Evolutionary conservation across 768 basidiomycete species (phyloP).

Genomic region (Lyophyllum atratum): DNA sequence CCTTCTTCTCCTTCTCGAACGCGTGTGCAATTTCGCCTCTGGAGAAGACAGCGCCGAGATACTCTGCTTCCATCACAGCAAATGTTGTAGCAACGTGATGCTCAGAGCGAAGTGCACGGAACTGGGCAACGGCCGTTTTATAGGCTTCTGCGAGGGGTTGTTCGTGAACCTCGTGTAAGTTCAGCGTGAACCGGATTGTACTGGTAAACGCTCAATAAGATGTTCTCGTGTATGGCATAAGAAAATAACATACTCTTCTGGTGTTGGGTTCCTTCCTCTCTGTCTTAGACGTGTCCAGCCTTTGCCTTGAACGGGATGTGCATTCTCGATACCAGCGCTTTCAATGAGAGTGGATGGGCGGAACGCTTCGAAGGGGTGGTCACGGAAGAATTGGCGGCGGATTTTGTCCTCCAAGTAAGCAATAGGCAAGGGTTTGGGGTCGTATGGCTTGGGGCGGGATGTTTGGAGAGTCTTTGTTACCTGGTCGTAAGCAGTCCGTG

Average conservation of each 20-base stretch:
- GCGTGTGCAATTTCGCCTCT: constrained; percentile 61
- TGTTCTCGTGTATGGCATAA: constrained; percentile 7
- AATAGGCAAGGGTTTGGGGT: constrained; percentile 57
- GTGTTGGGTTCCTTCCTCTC: constrained; percentile 75
- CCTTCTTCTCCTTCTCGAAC: constrained; percentile 62
- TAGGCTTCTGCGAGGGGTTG: constrained; percentile 81
- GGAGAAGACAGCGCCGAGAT: constrained; percentile 67
- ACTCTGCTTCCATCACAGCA: constrained; percentile 79
- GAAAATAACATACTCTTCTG: constrained; percentile 79
- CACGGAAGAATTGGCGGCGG: constrained; percentile 88
- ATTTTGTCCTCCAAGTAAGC: constrained; percentile 84
- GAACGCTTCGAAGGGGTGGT: constrained; percentile 96
- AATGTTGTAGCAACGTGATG: constrained; percentile 75
- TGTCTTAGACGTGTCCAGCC: constrained; percentile 83
- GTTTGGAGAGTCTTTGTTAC: constrained; percentile 19
- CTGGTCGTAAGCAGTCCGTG: constrained; percentile 57
- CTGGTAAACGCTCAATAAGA: constrained; percentile 40
- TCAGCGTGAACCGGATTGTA: constrained; percentile 76
- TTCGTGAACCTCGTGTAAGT: constrained; percentile 67
- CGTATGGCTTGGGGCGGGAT: constrained; percentile 37
- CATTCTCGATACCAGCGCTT: constrained; percentile 52
- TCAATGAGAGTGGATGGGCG: constrained; percentile 80
- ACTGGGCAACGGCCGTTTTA: constrained; percentile 76
- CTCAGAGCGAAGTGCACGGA: constrained; percentile 84
- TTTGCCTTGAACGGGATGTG: constrained; percentile 56